phyloP scores from a whole-genome alignment of 2,329 filamentous ascomycete species.

The Aspergillus amoenus region DNA sequence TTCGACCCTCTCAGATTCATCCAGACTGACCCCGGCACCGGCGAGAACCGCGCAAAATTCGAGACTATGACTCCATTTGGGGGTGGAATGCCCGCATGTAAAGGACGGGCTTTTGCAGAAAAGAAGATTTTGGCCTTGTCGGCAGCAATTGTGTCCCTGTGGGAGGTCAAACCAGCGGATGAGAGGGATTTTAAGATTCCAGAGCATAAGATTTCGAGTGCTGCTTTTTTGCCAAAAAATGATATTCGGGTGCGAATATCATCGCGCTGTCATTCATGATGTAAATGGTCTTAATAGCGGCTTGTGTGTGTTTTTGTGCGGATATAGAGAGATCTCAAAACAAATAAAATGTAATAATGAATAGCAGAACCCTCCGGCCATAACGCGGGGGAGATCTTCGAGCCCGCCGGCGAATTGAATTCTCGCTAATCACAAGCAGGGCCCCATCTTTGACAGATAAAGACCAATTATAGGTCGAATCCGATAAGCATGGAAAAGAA shows the following conservation, averaged over 20 bases:
- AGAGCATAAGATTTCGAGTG: slow-evolving; percentile 47
- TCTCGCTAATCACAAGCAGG: background rate
- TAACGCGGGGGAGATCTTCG: background rate
- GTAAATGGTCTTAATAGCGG: background rate
- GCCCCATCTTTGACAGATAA: background rate
- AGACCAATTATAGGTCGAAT: background rate
- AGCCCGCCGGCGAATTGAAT: background rate
- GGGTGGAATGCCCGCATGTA: slow-evolving; percentile 51
- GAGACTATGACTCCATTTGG: slow-evolving; percentile 50
- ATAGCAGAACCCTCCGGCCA: background rate
- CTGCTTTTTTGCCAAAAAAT: slow-evolving; percentile 51
- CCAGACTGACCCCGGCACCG: slow-evolving; percentile 37
- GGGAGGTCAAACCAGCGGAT: slow-evolving; percentile 53
- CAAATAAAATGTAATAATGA: background rate
- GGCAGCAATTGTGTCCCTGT: slow-evolving; percentile 55
- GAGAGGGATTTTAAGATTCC: slow-evolving; percentile 54
- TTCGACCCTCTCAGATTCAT: slow-evolving; percentile 51
- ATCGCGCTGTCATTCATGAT: slow-evolving; percentile 32
- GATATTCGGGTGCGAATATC: slow-evolving; percentile 57
- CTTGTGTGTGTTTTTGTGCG: background rate
- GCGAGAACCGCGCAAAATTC: slow-evolving; percentile 35
- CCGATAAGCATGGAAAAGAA: slow-evolving; percentile 14
- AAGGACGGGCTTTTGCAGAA: slow-evolving; percentile 52
- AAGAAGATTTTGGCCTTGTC: slow-evolving; percentile 51
- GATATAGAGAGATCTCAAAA: background rate